Base-by-base conservation (phyloP, 2,329 filamentous ascomycete species). In the Fusarium denticulatum region DNA sequence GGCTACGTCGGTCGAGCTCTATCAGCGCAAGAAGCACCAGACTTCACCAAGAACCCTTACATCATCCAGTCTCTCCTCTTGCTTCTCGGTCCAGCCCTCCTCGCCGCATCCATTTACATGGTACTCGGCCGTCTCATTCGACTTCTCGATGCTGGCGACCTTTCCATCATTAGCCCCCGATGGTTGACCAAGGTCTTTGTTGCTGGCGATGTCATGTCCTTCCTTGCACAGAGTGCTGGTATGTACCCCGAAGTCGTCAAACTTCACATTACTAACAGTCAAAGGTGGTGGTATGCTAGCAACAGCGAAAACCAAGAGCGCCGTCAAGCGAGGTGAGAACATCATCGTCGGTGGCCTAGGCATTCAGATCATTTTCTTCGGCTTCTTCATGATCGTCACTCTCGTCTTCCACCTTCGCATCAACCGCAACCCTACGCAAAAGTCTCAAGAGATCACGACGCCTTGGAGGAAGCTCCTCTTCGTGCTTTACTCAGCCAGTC, bases 291-390 rank as follows among this genome's bases (percentile, higher is more conserved):
- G 69, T 18, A 69, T 80, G 71, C 67, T 80, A 13, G 76, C 77
- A 7, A 69, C 52, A 15, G 75, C 78, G 16, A 78, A 78, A 42
- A 56, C 69, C 45, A 76, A 83, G 28, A 58, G 64, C 13, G 56
- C 39, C 15, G 75, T 79, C n/a, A 77, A 79, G 64, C 75, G 74
- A 6, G 86, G 86, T 30, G 81, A 87, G 63, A 82, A 85, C 18
- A 80, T 90, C 49, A 85, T 90, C 10, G 79, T 90, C 13, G 85
- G 76, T 7, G 89, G 89, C 4, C 79, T 91, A 3, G 79, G 86
- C 18, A 79, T 90, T 10, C 89, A 91, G 74, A 83, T 91, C 24
- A 47, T 88, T 24, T 85, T 87, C 66, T 90, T 91, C 60, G 82
- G 82, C 3, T 80, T 89, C 60, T 91, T 91, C 74, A 80, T 89